Evolutionary conservation across 768 basidiomycete species (phyloP), one percentile per base, ranked within the genome.

Genomic region (Phlegmacium glaucopus): DNA sequence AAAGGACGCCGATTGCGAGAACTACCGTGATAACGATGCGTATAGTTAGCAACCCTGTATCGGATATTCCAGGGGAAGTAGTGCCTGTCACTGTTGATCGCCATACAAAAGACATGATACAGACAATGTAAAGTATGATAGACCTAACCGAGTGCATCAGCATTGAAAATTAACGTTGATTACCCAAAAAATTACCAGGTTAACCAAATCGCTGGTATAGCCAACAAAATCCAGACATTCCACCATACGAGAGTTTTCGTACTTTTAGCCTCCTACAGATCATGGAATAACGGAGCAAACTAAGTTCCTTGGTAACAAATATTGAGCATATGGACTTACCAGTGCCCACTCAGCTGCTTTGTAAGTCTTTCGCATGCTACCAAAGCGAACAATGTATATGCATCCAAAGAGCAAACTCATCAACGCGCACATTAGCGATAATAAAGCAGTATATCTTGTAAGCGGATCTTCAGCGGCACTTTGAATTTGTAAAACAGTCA

Each of bases 201-300:
- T 27, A 83, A 72, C 80, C 81, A 84, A 16, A 82, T 54, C 1
- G 72, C 77, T 0, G 83, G 83, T 68, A 80, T 74, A 0, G 80
- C 78, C 18, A 85, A 65, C 15, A 84, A 49, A 2, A 83, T 75
- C 82, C 83, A 82, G 15, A 83, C 76, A 48, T 85, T 85, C 83
- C 83, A 70, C 53, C 59, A 66, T 25, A 62, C 56, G 8, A 45
- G 35, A 1, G 60, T 53, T 16, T 53, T 52, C 1, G 51, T 47
- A 30, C 56, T 64, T 38, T 76, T 72, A 3, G 81, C 75, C 55
- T 84, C 82, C 79, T 83, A 32, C 25, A 26, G 15, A 22, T 35
- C 25, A 13, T 22, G 13, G 46, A 6, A 36, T 26, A 44, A 17
- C 2, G 12, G 16, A 39, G 7, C 28, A 27, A 12, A 28, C 39